Percentiles rank a stretch among this genome's conserved stretches.
These are phyloP conservation scores for Lophiotrema nucula DNA, from an alignment of 495 filamentous ascomycete genomes.

Conservation along the genomic window DNA sequence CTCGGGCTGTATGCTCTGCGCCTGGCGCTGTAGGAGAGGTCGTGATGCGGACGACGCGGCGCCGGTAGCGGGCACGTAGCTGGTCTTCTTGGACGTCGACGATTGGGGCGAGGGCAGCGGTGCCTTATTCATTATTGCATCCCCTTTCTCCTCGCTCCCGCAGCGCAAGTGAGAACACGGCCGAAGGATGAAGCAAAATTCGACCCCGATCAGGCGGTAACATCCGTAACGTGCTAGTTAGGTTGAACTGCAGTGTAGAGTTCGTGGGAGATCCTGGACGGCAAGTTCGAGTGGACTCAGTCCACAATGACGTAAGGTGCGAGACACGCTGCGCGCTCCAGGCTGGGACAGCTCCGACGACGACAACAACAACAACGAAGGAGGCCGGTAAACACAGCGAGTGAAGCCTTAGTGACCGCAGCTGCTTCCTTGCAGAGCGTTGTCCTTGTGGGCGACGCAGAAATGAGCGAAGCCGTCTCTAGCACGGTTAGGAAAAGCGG, in stretches of 20 bases:
- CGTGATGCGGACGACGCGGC: constrained; percentile 1
- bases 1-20: background rate
- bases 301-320: constrained; percentile 2
- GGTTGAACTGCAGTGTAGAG: background rate
- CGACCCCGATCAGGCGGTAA: constrained; percentile 1
- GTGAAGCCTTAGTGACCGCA: too few species aligned
- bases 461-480: too few species aligned
- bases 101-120: constrained; percentile 25
- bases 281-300: background rate
- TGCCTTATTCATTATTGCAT: constrained; percentile 23
- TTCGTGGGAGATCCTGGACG: background rate
- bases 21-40: constrained; percentile 8
- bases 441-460: too few species aligned
- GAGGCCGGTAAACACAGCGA: too few species aligned
- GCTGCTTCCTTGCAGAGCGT: too few species aligned
- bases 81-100: constrained; percentile 16
- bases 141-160: constrained; percentile 22
- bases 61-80: background rate
- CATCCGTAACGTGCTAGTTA: constrained; percentile 6
- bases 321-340: too few species aligned
- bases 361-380: too few species aligned
- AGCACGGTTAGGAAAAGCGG: too few species aligned
- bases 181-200: constrained; percentile 6
- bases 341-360: too few species aligned
- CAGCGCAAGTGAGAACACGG: constrained; percentile 4